Base-by-base conservation (phyloP, 1,284 basidiomycete genomes). In the Trichosporon sp. region DNA sequence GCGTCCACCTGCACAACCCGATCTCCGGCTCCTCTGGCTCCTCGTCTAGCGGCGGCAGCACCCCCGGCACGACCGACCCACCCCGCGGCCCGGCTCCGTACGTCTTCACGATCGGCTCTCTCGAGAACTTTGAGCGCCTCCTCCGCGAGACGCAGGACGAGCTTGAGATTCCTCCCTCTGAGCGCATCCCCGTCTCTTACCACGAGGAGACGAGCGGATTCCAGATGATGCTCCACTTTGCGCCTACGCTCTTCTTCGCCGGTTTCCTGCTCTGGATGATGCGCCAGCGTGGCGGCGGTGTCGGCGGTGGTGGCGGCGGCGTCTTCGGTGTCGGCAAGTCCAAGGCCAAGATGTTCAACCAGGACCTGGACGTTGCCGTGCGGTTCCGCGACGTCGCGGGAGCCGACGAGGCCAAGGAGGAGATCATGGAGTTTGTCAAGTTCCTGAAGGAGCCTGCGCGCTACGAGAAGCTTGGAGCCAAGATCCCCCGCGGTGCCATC, bases 361-460 rank as follows among this genome's bases (percentile, higher is more conserved):
- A 97, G 86, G 96, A 99, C 80, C 94, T 92, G 54, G 93, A 96
- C 71, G 91, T 99, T 79, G 92, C 91, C 81, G 91, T 92, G 78
- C 93, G 93, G 81, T 99, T 99, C 87, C 90, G 90, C 85, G 94
- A 99, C 82, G 94, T 99, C 26, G 96, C 96, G 35, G 96, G 96
- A 63, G 98, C 98, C 96, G 96, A 99, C 85, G 96, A 99, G 85
- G 96, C 96, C 69, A 99, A 99, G 87, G 93, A 96, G 86, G 96
- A 99, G 86, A 97, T 99, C 78, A 98, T 98, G 94, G 96, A 99
- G 84, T 99, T 99, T 81, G 97, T 99, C 83, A 96, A 96, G 79
- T 99, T 99, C 87, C 88, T 99, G 81, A 98, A 98, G 87, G 93
- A 98, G 77, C 96, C 96, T 6, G 86, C 90, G 63, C 92, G 92